phyloP scores from a whole-genome alignment of 768 basidiomycete species.

The Termitomyces sp. region DNA sequence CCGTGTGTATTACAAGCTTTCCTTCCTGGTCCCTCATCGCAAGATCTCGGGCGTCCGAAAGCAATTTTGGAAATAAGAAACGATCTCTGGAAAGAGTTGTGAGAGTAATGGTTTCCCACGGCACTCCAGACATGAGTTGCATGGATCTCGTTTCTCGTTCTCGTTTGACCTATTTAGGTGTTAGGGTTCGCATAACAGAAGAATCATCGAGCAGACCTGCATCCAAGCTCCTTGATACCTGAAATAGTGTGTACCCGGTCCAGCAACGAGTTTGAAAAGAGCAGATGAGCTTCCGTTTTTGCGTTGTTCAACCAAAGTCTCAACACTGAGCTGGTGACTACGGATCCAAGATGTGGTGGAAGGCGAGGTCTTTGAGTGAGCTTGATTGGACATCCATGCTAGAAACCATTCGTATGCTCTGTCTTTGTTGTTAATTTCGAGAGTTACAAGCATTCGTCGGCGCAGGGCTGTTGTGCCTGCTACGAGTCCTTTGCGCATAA shows the following conservation, averaged over 20 bases:
- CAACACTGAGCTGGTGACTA: conserved; percentile 92
- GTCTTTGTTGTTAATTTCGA: conserved; percentile 97
- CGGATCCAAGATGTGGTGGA: conserved; percentile 47
- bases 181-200: conserved; percentile 2
- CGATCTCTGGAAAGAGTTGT: conserved; percentile 91
- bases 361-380: conserved; percentile 23
- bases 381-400: conserved; percentile 86
- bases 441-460: conserved; percentile 85
- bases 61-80: conserved; percentile 67
- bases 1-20: conserved; percentile 92
- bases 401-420: conserved; percentile 96
- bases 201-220: conserved; percentile 51
- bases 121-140: conserved; percentile 85
- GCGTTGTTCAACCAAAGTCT: conserved; percentile 83
- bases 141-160: conserved; percentile 92
- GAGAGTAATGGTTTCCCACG: conserved; percentile 96
- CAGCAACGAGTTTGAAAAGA: conserved; percentile 90
- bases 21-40: conserved; percentile 86
- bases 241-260: conserved; percentile 92
- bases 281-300: conserved; percentile 90
- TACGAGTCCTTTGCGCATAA: conserved; percentile 64
- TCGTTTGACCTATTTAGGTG: conserved; percentile 68
- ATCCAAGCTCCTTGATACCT: conserved; percentile 92
- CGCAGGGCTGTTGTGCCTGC: conserved; percentile 73
- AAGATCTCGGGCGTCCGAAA: conserved; percentile 85